A percentile compares a stretch with the other conserved stretches of the same genome.
Evolutionary conservation across 805 yeast species (phyloP).

Genomic region (Sugiyamaella americana): DNA sequence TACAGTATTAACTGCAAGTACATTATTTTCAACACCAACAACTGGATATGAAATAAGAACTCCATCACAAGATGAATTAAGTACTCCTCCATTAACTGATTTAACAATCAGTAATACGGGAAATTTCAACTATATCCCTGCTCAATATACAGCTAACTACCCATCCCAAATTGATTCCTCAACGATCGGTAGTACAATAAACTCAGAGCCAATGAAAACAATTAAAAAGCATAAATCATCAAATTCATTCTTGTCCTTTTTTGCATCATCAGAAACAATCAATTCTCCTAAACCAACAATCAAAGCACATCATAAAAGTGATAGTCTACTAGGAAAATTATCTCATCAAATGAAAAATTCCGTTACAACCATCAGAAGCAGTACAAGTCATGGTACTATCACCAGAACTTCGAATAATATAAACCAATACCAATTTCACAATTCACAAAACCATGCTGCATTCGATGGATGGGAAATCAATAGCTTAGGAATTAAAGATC

Average conservation of each 20-base stretch:
- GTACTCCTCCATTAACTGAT: neutral
- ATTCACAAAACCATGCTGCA: neutral
- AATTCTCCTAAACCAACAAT: slow-evolving; percentile 6
- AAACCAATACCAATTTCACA: neutral
- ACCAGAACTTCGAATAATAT: too few relatives aligned
- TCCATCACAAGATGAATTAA: neutral
- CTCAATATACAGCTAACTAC: neutral
- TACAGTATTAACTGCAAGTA: slow-evolving; percentile 1
- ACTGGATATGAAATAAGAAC: neutral
- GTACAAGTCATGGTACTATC: neutral
- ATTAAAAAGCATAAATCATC: slow-evolving; percentile 14
- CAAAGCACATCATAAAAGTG: slow-evolving; percentile 17
- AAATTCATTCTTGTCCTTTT: slow-evolving; percentile 11
- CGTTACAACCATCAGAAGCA: neutral
- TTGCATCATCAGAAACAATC: slow-evolving; percentile 5
- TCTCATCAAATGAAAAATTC: neutral
- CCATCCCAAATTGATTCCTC: neutral
- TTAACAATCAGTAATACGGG: neutral
- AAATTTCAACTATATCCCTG: neutral
- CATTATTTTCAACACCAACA: neutral
- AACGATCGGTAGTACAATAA: neutral
- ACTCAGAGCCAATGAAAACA: slow-evolving; percentile 1
- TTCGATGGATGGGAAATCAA: slow-evolving; percentile 21
- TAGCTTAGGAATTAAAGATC: slow-evolving; percentile 13
- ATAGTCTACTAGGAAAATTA: slow-evolving; percentile 10